Percentiles rank a stretch among this genome's conserved stretches.
Evolutionary conservation across 257 asterid species (phyloP).

Genomic region (Fraxinus pennsylvanica): DNA sequence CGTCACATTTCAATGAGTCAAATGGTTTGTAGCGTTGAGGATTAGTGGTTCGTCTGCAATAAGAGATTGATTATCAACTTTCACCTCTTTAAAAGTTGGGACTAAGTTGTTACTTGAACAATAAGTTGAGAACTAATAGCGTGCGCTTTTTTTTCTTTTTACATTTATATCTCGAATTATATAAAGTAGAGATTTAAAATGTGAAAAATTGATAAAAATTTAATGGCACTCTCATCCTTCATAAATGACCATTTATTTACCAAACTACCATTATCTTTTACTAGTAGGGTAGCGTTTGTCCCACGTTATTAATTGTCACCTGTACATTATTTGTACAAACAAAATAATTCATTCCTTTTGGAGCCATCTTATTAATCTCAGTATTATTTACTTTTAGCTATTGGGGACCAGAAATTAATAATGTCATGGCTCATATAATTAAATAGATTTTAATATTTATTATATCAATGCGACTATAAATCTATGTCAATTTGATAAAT

Average conservation of each 20-base stretch:
- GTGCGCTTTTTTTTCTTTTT: too few relatives aligned
- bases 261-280: neutral
- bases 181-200: neutral
- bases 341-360: too few relatives aligned
- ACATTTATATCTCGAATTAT: neutral
- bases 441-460: neutral
- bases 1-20: neutral
- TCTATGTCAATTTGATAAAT: too few relatives aligned
- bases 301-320: neutral
- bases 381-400: neutral
- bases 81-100: neutral
- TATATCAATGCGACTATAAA: too few relatives aligned
- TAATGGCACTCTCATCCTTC: neutral
- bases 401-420: neutral
- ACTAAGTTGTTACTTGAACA: neutral
- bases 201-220: neutral
- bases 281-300: neutral
- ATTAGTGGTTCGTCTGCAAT: neutral
- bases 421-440: neutral
- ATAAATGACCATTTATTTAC: slow-evolving; percentile 1
- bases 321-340: neutral
- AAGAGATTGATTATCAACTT: too few relatives aligned
- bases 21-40: neutral
- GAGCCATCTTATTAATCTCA: too few relatives aligned
- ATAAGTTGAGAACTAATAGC: neutral